A percentile compares a stretch with the other conserved stretches of the same genome.
Evolutionary conservation across 1,139 yeast species (phyloP).

Genomic region (Hyphopichia buzzinii): DNA sequence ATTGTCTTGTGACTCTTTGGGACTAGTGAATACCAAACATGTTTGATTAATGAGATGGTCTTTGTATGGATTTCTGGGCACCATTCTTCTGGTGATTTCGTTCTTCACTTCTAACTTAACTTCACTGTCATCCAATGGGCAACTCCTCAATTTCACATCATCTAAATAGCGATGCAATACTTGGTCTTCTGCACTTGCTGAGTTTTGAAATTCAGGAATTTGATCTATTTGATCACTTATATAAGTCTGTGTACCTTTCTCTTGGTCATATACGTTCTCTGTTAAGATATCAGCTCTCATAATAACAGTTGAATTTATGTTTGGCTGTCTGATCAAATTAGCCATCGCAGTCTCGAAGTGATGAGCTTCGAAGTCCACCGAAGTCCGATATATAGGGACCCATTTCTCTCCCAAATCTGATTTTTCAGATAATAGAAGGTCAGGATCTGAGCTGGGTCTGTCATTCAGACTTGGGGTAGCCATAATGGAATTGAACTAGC

Average conservation of each 20-base stretch:
- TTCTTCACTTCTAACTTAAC: constrained; percentile 37
- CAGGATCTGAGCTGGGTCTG: neutral
- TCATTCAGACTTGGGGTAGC: neutral
- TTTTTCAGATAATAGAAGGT: constrained; percentile 2
- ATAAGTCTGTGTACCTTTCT: constrained; percentile 31
- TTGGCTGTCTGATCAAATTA: constrained; percentile 80
- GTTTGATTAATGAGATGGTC: constrained; percentile 85
- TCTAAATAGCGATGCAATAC: constrained; percentile 49
- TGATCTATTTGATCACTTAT: constrained; percentile 32
- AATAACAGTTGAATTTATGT: constrained; percentile 88
- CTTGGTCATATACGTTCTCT: constrained; percentile 47
- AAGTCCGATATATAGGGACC: constrained; percentile 54
- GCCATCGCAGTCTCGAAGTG: constrained; percentile 79
- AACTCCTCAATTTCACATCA: constrained; percentile 51
- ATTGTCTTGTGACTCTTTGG: constrained; percentile 20
- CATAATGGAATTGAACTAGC: neutral
- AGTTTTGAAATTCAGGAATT: constrained; percentile 32
- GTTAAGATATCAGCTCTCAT: constrained; percentile 80
- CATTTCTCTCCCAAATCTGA: constrained; percentile 65
- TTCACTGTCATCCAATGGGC: constrained; percentile 34
- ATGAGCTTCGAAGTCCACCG: constrained; percentile 40
- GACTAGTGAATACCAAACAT: constrained; percentile 49
- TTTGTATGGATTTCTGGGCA: constrained; percentile 87
- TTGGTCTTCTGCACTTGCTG: constrained; percentile 26
- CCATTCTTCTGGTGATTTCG: constrained; percentile 70